phyloP scores from a whole-genome alignment of 345 rosid species.

The Adansonia digitata region DNA sequence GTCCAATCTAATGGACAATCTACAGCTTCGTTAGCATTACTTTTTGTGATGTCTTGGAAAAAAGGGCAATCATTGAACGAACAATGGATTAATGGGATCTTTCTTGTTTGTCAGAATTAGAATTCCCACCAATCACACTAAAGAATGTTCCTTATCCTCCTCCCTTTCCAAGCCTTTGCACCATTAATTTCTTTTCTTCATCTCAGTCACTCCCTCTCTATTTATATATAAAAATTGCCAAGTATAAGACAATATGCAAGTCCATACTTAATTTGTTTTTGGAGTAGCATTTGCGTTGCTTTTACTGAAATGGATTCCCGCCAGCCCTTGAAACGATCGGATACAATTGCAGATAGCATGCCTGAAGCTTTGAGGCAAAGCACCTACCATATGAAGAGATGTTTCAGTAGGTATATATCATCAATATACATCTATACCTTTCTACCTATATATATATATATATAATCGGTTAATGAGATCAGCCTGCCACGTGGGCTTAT shows the following conservation, averaged over 20 bases:
- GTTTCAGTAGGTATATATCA: slow-evolving; percentile 55
- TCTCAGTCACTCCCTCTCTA: slow-evolving; percentile 12
- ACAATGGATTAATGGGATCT: not conserved
- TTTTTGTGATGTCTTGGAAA: not conserved
- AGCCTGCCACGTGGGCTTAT: no score
- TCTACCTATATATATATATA: not conserved
- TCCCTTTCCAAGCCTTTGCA: slow-evolving; percentile 14
- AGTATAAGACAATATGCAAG: slow-evolving; percentile 8
- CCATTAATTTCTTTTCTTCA: not conserved
- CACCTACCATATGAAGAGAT: slow-evolving; percentile 69
- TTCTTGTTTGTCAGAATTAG: not conserved
- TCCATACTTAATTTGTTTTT: not conserved
- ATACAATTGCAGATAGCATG: slow-evolving; percentile 74
- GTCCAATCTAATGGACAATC: not conserved
- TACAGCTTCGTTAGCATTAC: not conserved
- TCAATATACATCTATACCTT: not conserved
- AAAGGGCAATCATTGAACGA: not conserved
- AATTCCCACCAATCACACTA: slow-evolving; percentile 30
- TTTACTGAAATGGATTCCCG: slow-evolving; percentile 30
- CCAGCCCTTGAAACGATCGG: slow-evolving; percentile 44
- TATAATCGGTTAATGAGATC: no score
- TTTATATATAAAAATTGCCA: slow-evolving; percentile 9
- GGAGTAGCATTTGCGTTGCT: not conserved
- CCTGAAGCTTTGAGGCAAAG: slow-evolving; percentile 82
- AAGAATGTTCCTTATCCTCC: slow-evolving; percentile 48